phyloP scores from a whole-genome alignment of 2,329 filamentous ascomycete genomes.

The Whalleya microplaca region DNA sequence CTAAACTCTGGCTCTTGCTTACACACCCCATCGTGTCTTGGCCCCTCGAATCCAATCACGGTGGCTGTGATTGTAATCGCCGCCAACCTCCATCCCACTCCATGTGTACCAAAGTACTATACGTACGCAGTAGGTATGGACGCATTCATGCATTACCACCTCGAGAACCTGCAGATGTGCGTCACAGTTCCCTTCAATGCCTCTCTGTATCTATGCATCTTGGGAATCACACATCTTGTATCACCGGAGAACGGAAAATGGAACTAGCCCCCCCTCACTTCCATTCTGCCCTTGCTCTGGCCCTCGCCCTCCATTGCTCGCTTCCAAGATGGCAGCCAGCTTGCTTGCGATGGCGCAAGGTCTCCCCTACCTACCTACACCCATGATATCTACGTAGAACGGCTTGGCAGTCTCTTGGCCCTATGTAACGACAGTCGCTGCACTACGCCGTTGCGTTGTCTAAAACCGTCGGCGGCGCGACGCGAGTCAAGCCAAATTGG shows the following conservation, averaged over 20 bases:
- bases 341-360: no score
- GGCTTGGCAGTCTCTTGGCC: no score
- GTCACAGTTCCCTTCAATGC: no score
- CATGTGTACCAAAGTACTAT: background rate
- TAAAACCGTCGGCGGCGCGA: no score
- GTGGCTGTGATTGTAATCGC: background rate
- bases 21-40: background rate
- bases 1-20: background rate
- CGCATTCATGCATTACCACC: background rate
- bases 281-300: background rate
- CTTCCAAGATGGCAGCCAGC: no score
- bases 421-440: no score
- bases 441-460: no score
- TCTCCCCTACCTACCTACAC: background rate
- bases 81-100: background rate
- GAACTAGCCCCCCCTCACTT: background rate
- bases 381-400: background rate
- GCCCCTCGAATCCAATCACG: background rate
- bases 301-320: no score
- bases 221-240: background rate
- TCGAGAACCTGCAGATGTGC: no score
- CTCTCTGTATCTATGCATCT: background rate
- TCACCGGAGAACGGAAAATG: background rate
- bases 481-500: no score
- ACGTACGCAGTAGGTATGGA: background rate